Evolutionary conservation across 1,284 basidiomycete species (phyloP).

Genomic region (Takashimella tepidaria): DNA sequence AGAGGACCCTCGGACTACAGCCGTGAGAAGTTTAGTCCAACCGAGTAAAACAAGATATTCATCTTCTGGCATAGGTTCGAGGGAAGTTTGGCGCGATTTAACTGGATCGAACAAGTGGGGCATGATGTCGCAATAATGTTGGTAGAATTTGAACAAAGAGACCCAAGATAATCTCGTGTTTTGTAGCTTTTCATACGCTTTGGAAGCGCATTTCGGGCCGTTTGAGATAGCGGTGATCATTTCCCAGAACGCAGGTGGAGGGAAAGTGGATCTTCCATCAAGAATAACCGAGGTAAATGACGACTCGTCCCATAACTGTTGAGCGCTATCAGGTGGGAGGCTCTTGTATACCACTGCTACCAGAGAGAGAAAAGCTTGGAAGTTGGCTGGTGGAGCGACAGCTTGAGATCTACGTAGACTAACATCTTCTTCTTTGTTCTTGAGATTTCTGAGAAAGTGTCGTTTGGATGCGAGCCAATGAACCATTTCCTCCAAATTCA

Average conservation of each 20-base stretch:
- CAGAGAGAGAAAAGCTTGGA: constrained; percentile 75
- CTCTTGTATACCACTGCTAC: constrained; percentile 73
- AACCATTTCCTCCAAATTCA: constrained; percentile 66
- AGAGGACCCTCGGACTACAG: constrained; percentile 68
- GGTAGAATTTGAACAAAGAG: constrained; percentile 36
- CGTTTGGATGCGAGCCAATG: constrained; percentile 72
- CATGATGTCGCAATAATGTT: constrained; percentile 39
- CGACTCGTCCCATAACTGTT: constrained; percentile 76
- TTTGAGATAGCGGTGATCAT: constrained; percentile 81
- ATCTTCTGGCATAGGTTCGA: constrained; percentile 31
- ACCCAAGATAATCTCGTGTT: constrained; percentile 34
- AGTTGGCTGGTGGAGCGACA: constrained; percentile 54
- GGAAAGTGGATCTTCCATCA: constrained; percentile 64
- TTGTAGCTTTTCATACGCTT: constrained; percentile 38
- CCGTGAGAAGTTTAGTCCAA: constrained; percentile 58
- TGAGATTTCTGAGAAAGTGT: constrained; percentile 82
- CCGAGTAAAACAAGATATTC: constrained; percentile 32
- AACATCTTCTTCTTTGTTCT: constrained; percentile 83
- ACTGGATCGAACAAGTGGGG: constrained; percentile 37
- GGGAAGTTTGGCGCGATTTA: constrained; percentile 20
- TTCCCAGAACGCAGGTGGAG: constrained; percentile 75
- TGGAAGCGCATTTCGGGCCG: constrained; percentile 67
- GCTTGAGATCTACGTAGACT: constrained; percentile 54
- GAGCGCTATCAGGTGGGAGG: constrained; percentile 66
- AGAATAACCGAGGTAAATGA: constrained; percentile 81